Evolutionary conservation across 306 rosid species (phyloP).

Genomic region (Begonia fuchsioides): DNA sequence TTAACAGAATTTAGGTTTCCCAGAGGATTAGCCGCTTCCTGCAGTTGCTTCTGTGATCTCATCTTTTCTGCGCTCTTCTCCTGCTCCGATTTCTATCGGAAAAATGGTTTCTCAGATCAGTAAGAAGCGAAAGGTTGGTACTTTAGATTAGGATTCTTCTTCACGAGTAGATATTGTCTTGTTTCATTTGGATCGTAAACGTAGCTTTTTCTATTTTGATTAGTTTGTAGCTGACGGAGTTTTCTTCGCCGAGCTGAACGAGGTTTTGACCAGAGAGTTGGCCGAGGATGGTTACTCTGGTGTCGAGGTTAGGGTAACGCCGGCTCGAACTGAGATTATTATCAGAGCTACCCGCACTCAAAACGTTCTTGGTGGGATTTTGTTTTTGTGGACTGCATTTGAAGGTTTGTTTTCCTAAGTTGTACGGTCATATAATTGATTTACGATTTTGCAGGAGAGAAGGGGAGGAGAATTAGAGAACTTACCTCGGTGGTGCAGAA

Average conservation of each 20-base stretch:
- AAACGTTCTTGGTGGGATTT: slow-evolving; percentile 30
- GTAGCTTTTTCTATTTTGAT: neutral
- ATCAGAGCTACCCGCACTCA: slow-evolving; percentile 49
- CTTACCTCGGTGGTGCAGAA: slow-evolving; percentile 61
- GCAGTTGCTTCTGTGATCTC: slow-evolving; percentile 12
- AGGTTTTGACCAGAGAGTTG: slow-evolving; percentile 60
- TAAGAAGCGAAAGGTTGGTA: slow-evolving; percentile 62
- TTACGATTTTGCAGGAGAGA: slow-evolving; percentile 25
- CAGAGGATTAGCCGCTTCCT: slow-evolving; percentile 8
- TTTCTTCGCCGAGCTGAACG: slow-evolving; percentile 67
- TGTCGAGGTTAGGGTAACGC: slow-evolving; percentile 67
- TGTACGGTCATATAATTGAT: neutral
- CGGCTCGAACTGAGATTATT: slow-evolving; percentile 65
- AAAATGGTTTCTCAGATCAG: slow-evolving; percentile 40
- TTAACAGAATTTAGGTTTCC: slow-evolving; percentile 20
- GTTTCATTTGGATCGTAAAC: neutral
- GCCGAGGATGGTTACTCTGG: slow-evolving; percentile 77
- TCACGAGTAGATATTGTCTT: neutral
- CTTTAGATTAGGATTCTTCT: too few species aligned
- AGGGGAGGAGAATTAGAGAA: slow-evolving; percentile 63
- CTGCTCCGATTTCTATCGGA: neutral
- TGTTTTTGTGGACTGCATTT: too few species aligned
- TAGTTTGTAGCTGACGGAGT: slow-evolving; percentile 67
- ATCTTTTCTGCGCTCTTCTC: neutral
- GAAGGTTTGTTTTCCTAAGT: neutral